phyloP scores from a whole-genome alignment of 208 protist genomes.

The Trichomonas gallinae region DNA sequence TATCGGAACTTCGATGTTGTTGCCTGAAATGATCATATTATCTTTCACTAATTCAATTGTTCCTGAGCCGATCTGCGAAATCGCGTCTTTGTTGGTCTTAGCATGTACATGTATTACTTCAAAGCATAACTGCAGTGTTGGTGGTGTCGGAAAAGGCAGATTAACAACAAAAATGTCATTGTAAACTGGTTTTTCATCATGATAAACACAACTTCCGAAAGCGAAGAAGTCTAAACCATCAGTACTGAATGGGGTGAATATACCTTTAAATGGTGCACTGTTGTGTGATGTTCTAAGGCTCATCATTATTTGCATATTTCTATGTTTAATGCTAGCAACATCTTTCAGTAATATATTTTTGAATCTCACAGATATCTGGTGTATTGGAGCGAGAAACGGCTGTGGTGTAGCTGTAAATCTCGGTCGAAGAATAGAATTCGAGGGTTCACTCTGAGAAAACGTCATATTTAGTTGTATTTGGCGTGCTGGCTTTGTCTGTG shows the following conservation, averaged over 20 bases:
- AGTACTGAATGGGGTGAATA: not conserved
- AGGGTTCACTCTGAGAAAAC: not conserved
- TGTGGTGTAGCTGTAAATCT: not conserved
- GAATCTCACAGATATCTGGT: not conserved
- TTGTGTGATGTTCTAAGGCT: not conserved
- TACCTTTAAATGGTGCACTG: not conserved
- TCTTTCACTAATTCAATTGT: too few relatives aligned
- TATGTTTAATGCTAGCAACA: not conserved
- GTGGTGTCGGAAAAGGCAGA: not conserved
- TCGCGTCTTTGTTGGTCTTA: not conserved
- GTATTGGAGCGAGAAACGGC: not conserved
- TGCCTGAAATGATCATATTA: too few relatives aligned
- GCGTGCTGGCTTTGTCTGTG: not conserved
- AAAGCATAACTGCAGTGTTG: not conserved
- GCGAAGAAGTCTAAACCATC: not conserved
- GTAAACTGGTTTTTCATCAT: not conserved
- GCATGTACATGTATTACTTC: not conserved
- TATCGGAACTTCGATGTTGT: too few relatives aligned
- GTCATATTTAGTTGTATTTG: not conserved
- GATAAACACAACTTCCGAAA: not conserved
- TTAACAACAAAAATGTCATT: not conserved
- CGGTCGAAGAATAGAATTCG: not conserved
- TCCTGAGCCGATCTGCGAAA: too few relatives aligned
- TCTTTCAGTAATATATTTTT: too few relatives aligned
- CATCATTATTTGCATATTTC: not conserved